Conservation (phyloP, 2,329 filamentous ascomycete species). For the Trichoderma sp. region DNA sequence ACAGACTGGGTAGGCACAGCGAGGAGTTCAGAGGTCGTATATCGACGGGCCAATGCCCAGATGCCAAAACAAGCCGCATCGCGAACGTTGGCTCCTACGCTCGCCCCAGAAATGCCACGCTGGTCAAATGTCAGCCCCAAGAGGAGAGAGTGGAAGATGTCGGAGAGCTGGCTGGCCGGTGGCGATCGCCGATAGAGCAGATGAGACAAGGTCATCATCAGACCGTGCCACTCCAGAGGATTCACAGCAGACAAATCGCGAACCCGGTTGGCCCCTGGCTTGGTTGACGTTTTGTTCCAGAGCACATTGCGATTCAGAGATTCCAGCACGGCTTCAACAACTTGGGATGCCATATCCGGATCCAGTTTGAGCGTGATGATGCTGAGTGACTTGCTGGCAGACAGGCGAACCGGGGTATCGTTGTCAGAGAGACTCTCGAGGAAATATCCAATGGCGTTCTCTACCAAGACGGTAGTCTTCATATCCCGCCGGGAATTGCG, state of each 20-base stretch:
- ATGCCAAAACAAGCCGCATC: constrained; percentile 96
- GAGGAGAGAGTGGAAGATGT: constrained; percentile 75
- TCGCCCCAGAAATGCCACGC: constrained; percentile 78
- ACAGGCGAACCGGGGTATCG: constrained; percentile 86
- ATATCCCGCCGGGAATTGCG: constrained; percentile 49
- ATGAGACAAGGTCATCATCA: constrained; percentile 85
- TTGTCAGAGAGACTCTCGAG: constrained; percentile 79
- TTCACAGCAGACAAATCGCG: constrained; percentile 75
- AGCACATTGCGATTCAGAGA: constrained; percentile 62
- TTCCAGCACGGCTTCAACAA: constrained; percentile 83
- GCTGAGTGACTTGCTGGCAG: constrained; percentile 90
- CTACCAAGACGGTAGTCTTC: constrained; percentile 60
- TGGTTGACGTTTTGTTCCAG: constrained; percentile 47
- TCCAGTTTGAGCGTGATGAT: constrained; percentile 81
- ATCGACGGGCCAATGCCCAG: constrained; percentile 88
- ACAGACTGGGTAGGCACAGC: constrained; percentile 56
- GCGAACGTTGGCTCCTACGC: constrained; percentile 84
- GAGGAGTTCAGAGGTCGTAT: constrained; percentile 76
- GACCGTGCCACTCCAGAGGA: constrained; percentile 85
- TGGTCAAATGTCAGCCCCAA: constrained; percentile 87
- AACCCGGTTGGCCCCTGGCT: constrained; percentile 38
- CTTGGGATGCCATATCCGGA: constrained; percentile 77
- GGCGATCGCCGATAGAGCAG: constrained; percentile 83
- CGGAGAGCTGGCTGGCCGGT: constrained; percentile 66
- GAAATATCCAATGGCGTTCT: constrained; percentile 79